Base-by-base conservation (phyloP, 129 eudicot genomes). In the Centella asiatica region DNA sequence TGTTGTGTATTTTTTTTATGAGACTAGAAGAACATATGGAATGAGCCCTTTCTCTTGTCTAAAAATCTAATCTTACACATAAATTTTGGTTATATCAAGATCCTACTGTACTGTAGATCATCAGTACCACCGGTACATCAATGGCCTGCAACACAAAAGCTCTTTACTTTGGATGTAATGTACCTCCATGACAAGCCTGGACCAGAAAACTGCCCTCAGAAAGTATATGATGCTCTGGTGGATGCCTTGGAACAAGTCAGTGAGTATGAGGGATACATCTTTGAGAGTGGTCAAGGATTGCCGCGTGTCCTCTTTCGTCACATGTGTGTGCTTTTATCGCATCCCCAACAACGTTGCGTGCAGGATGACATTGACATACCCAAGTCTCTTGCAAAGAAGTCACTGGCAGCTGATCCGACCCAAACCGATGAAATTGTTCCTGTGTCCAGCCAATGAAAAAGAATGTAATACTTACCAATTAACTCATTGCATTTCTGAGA, bases 171-270 rank as follows among this genome's bases (percentile, higher is more conserved):
- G 60, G 99, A 93, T 56, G 99, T 87, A 42, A 63, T 86, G 53
- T 90, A 90, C 78, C 94, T 86, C 44, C 97, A 90, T 50, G 90
- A 90, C 73, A 90, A 86, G 64, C 99, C 99, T 1, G 95, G 90
- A 18, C 87, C 99, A 0, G 92, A 82, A 9, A 93, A 93, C 50
- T 93, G 99, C 68, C 99, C 99, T n/a, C 96, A 93, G 67, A 80
- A 71, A 68, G 99, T 93, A 78, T 93, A 84, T 28, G 99, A 93
- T 70, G 72, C 89, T 58, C 84, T 87, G 45, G 96, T 93, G 59
- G 96, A 93, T 0, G 85, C 99, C 65, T 86, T 93, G 33, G 99
- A 93, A 62, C 86, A 71, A 54, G 87, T 93, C 32, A 87, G 92
- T 50, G 96, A 93, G 67, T 78, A 68, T 9, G 96, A 93, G 72